A percentile compares a stretch with the other conserved stretches of the same genome.
These are phyloP conservation scores for Ceratobasidium sp. DNA, from an alignment of 1,284 basidiomycete genomes.

Conservation along the genomic window DNA sequence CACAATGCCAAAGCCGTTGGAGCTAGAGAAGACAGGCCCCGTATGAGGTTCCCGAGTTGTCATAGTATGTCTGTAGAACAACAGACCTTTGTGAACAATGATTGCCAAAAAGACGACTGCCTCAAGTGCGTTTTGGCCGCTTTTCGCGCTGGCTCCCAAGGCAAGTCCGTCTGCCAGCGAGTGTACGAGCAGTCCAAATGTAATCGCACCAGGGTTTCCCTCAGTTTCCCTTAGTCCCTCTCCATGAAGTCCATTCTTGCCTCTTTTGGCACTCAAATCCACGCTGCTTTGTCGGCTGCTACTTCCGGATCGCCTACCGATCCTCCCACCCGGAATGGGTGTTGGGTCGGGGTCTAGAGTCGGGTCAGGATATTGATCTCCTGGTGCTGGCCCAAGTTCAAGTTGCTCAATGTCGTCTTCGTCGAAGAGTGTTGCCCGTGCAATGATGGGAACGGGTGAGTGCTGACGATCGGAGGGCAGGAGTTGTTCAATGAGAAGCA, in stretches of 20 bases:
- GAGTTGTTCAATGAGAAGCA: conserved; percentile 83
- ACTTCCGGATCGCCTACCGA: conserved; percentile 61
- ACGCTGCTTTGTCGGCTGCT: conserved; percentile 3
- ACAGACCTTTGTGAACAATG: conserved; percentile 87
- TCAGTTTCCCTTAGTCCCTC: neutral
- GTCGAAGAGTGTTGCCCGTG: conserved; percentile 17
- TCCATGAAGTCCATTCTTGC: neutral
- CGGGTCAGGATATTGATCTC: conserved; percentile 40
- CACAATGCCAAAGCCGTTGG: conserved; percentile 89
- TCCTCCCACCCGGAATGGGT: conserved; percentile 5
- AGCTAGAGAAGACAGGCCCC: conserved; percentile 64
- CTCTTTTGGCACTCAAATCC: neutral
- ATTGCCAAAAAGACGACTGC: conserved; percentile 87
- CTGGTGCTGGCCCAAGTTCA: conserved; percentile 38
- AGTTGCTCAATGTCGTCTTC: conserved; percentile 49
- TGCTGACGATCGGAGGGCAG: conserved; percentile 55
- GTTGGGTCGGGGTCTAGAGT: conserved; percentile 20
- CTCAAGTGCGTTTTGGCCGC: conserved; percentile 46
- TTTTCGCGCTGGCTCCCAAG: conserved; percentile 73
- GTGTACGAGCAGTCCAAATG: conserved; percentile 87
- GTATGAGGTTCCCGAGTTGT: no score
- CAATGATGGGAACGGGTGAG: neutral
- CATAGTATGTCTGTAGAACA: neutral
- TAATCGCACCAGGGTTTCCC: conserved; percentile 66
- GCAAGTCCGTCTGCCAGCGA: conserved; percentile 92